Evolutionary conservation across 2,329 filamentous ascomycete genomes (phyloP).

Genomic region (Rhynchosporium graminicola): DNA sequence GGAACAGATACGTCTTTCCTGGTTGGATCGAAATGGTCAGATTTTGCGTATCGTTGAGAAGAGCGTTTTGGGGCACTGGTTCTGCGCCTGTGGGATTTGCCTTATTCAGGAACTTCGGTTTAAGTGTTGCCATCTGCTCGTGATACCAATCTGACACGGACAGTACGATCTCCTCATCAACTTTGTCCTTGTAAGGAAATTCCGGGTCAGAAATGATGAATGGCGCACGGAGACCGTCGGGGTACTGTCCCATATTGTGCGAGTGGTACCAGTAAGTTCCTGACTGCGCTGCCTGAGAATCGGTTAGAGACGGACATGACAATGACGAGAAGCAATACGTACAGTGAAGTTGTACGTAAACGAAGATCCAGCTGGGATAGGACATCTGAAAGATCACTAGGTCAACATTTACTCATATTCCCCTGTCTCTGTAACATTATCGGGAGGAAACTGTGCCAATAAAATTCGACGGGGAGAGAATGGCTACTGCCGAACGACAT

Average conservation of each 20-base stretch:
- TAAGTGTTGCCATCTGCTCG: slow-evolving; percentile 51
- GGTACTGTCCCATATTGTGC: slow-evolving; percentile 55
- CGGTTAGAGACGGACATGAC: slow-evolving; percentile 37
- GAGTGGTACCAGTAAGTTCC: slow-evolving; percentile 80
- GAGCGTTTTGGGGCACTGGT: slow-evolving; percentile 64
- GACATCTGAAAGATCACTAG: slow-evolving; percentile 44
- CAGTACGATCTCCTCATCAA: slow-evolving; percentile 57
- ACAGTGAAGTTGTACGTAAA: slow-evolving; percentile 68
- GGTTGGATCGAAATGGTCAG: slow-evolving; percentile 61
- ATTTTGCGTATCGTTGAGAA: slow-evolving; percentile 71
- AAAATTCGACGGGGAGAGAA: no score
- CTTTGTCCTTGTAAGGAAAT: slow-evolving; percentile 49
- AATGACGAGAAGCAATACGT: not conserved
- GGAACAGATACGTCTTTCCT: slow-evolving; percentile 71
- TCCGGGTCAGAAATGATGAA: slow-evolving; percentile 57
- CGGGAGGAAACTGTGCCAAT: no score
- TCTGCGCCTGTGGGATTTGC: slow-evolving; percentile 54
- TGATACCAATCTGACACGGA: slow-evolving; percentile 64
- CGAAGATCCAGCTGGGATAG: slow-evolving; percentile 61
- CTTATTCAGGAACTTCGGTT: slow-evolving; percentile 47
- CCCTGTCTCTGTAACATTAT: no score
- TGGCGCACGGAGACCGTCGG: slow-evolving; percentile 58
- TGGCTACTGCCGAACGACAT: no score
- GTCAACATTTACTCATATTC: no score
- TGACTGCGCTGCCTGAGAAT: slow-evolving; percentile 55